These are phyloP conservation scores for Arabis hirsuta DNA, from an alignment of 345 rosid genomes.

Conservation along the genomic window DNA sequence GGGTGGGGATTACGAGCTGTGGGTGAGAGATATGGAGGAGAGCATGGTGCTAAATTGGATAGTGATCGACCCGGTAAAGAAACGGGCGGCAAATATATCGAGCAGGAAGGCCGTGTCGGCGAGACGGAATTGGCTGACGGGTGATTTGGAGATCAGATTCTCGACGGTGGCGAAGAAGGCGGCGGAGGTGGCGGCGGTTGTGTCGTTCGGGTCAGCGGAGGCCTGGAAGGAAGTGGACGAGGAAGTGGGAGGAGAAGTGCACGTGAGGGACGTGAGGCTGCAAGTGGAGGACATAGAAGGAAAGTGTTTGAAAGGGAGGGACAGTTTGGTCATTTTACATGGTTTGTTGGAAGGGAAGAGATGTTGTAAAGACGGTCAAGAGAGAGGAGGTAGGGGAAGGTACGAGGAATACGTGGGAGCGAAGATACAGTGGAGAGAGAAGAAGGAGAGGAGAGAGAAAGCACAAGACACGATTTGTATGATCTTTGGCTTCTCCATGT, in stretches of 20 bases:
- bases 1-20: conserved; percentile 40
- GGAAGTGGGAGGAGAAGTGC: conserved; percentile 65
- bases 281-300: conserved; percentile 84
- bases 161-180: conserved; percentile 37
- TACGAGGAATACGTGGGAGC: conserved; percentile 50
- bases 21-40: conserved; percentile 59
- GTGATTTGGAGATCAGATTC: conserved; percentile 59
- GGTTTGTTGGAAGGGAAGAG: conserved; percentile 52
- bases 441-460: conserved; percentile 44
- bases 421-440: conserved; percentile 47
- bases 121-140: conserved; percentile 69
- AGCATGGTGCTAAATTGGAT: conserved; percentile 68
- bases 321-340: conserved; percentile 62
- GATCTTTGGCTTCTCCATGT: conserved; percentile 49
- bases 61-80: conserved; percentile 60
- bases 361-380: conserved; percentile 49
- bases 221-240: conserved; percentile 59
- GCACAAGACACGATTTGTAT: conserved; percentile 47
- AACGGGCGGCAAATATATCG: conserved; percentile 65
- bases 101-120: conserved; percentile 61
- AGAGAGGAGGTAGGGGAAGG: conserved; percentile 27
- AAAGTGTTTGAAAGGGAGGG: conserved; percentile 65
- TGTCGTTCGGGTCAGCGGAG: conserved; percentile 46
- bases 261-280: conserved; percentile 73
- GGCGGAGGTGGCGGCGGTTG: conserved; percentile 33